Evolutionary conservation across 2,329 filamentous ascomycete genomes (phyloP).

Genomic region (Incumbomyces lentus): DNA sequence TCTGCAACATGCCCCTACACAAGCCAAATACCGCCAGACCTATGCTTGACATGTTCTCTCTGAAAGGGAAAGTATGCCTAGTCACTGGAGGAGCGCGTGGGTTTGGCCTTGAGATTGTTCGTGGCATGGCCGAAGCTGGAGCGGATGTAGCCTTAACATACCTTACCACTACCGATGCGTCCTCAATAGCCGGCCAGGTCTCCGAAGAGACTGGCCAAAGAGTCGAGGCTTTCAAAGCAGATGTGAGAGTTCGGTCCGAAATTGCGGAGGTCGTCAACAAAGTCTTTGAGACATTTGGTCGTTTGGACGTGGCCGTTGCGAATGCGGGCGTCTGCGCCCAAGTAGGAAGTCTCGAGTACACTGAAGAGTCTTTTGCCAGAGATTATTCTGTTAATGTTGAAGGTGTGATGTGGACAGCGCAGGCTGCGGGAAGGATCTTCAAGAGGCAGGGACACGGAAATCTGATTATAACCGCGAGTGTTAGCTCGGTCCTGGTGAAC

Average conservation of each 20-base stretch:
- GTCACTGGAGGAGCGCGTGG: conserved; percentile 5
- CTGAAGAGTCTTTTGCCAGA: conserved; percentile 37
- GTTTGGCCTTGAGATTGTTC: conserved; percentile 27
- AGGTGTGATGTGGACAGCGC: no score
- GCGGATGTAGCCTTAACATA: no score
- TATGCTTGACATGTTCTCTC: conserved; percentile 55
- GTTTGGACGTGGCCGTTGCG: no score
- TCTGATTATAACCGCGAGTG: conserved; percentile 43
- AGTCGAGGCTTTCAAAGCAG: conserved; percentile 31
- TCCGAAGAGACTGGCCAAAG: conserved; percentile 33
- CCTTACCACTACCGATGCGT: conserved; percentile 39
- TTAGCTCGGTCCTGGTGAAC: conserved; percentile 43
- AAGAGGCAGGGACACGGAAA: conserved; percentile 36
- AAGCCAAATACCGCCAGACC: no score
- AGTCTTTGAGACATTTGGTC: no score
- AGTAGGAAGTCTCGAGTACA: conserved; percentile 51
- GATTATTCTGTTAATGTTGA: neutral
- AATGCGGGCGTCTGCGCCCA: no score
- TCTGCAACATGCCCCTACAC: no score
- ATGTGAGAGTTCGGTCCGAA: conserved; percentile 42
- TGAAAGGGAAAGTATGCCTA: conserved; percentile 60
- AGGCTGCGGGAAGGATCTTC: conserved; percentile 30
- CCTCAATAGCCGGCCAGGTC: conserved; percentile 27
- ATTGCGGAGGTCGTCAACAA: conserved; percentile 22
- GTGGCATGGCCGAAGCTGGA: conserved; percentile 22